A percentile compares a stretch with the other conserved stretches of the same genome.
Evolutionary conservation across 2,329 filamentous ascomycete genomes (phyloP).

Genomic region (Colletotrichum somersetense): DNA sequence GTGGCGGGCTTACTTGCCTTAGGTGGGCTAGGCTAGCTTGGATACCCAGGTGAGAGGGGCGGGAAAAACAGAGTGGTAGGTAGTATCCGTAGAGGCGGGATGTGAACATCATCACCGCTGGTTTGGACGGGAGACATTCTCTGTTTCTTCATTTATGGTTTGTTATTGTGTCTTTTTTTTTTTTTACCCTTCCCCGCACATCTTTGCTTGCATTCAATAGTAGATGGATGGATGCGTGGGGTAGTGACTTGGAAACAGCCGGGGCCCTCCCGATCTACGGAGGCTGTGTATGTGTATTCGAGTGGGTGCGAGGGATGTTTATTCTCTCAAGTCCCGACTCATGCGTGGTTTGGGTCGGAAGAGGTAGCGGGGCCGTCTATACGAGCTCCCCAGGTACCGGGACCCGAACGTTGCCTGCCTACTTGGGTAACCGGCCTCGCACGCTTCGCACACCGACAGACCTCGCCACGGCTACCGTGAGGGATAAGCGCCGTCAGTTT

Average conservation of each 20-base stretch:
- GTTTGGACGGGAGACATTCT: background rate
- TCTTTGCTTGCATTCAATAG: background rate
- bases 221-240: background rate
- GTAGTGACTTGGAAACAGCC: background rate
- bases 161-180: no score
- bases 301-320: background rate
- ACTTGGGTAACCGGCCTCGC: no score
- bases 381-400: background rate
- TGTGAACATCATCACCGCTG: conserved; percentile 15
- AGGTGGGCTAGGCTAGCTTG: background rate
- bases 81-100: background rate
- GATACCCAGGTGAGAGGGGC: background rate
- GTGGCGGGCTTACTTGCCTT: conserved; percentile 1
- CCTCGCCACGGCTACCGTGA: background rate
- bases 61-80: background rate
- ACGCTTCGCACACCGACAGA: background rate
- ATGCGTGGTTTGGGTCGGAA: background rate
- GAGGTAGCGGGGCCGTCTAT: background rate
- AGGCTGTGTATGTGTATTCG: background rate
- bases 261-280: background rate
- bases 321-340: background rate
- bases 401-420: background rate
- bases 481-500: background rate
- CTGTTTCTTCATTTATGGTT: no score
- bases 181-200: no score